Percentiles rank a stretch among this genome's conserved stretches.
Evolutionary conservation across 306 rosid species (phyloP).

Genomic region (Elaeagnus macrophylla): DNA sequence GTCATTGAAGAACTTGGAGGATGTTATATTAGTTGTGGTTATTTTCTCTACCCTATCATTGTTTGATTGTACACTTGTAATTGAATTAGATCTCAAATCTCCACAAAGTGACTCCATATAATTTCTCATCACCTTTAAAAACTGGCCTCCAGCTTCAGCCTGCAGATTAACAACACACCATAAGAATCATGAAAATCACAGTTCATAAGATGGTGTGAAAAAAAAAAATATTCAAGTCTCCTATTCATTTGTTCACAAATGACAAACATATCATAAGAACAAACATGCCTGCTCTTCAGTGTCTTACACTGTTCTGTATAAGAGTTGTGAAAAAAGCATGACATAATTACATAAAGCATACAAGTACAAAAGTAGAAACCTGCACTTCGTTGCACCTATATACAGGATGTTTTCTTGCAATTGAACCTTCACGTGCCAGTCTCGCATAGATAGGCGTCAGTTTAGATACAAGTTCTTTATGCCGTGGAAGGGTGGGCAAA

Average conservation of each 20-base stretch:
- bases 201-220: too few species aligned
- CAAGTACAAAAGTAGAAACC: slow-evolving; percentile 40
- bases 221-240: too few species aligned
- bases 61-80: slow-evolving; percentile 80
- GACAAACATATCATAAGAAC: neutral
- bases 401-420: slow-evolving; percentile 71
- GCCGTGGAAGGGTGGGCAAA: slow-evolving; percentile 67
- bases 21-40: slow-evolving; percentile 10
- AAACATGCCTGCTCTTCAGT: neutral
- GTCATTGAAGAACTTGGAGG: slow-evolving; percentile 3
- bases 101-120: slow-evolving; percentile 83
- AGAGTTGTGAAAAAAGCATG: slow-evolving; percentile 7
- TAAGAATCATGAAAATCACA: neutral
- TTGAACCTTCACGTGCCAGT: slow-evolving; percentile 38
- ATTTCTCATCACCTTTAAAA: slow-evolving; percentile 50
- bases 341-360: slow-evolving; percentile 12
- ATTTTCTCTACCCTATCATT: slow-evolving; percentile 60
- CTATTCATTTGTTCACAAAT: too few species aligned
- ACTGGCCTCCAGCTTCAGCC: slow-evolving; percentile 61
- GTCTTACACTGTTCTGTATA: neutral
- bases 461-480: slow-evolving; percentile 53
- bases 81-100: slow-evolving; percentile 62
- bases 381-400: slow-evolving; percentile 82
- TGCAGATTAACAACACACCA: slow-evolving; percentile 29
- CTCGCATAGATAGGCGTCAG: slow-evolving; percentile 67